Evolutionary conservation across 148 eudicot species (phyloP), one percentile per base, ranked within the genome.

Genomic region (Oxyria digyna): DNA sequence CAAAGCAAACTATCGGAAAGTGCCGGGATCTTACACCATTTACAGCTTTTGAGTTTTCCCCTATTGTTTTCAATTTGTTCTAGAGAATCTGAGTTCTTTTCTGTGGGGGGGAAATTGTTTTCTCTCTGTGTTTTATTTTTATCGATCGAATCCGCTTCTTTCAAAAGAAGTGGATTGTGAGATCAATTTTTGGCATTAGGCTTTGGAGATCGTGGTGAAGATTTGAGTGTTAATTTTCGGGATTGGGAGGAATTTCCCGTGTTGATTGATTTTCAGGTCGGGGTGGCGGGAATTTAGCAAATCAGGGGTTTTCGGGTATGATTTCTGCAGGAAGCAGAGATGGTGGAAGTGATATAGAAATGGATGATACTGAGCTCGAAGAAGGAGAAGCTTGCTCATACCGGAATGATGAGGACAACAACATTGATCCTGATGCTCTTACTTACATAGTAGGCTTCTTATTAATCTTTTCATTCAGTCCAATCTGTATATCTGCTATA

Each of bases 341-440:
- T 87, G 81, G 80, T 52, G 75, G 83, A 74, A 76, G 72, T 65
- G 78, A 67, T 18, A 74, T 68, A 71, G 79, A 81, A 29, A 88
- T 86, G 96, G 86, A 80, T 31, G 87, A 83, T 26, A 63, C 79
- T 77, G 96, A 94, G 73, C 84, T 90, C 67, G 97, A 94, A 82
- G 96, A 88, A 80, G 98, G 92, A 45, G 98, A 90, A 77, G 92
- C 96, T 76, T 85, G 74, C 55, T 80, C 79, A 66, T 82, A 77
- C 68, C 74, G 70, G 27, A 78, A 84, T 72, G 76, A 70, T 63
- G 89, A 77, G 68, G 87, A 88, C 74, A 71, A 81, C 38, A 73
- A 75, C 78, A 77, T 88, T 85, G 98, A 94, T 85, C 97, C 92
- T 79, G 98, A 94, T 86, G 74, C 83, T 77, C 90, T 90, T 29